phyloP scores from a whole-genome alignment of 2,329 filamentous ascomycete species.

The Calonectria pseudoturangicola region DNA sequence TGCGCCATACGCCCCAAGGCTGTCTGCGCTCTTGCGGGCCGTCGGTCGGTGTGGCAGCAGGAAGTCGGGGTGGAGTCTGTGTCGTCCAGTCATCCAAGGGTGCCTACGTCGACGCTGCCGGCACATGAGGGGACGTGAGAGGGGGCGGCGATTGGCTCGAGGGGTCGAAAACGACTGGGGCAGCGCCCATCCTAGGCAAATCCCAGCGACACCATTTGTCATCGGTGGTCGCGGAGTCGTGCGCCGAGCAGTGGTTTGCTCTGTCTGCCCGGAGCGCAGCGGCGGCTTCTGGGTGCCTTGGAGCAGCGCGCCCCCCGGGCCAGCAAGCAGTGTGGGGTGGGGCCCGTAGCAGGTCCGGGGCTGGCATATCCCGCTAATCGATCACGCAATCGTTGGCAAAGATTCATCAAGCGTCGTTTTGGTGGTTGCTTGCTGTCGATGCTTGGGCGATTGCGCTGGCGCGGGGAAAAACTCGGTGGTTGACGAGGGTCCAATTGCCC shows the following conservation, averaged over 20 bases:
- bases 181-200: conserved; percentile 48
- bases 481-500: conserved; percentile 32
- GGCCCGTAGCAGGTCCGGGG: conserved; percentile 53
- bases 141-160: conserved; percentile 44
- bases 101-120: conserved; percentile 16
- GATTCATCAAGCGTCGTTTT: conserved; percentile 55
- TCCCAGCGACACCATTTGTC: conserved; percentile 52
- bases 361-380: conserved; percentile 56
- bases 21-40: conserved; percentile 48
- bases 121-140: conserved; percentile 26
- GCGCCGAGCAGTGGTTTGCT: conserved; percentile 39
- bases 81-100: conserved; percentile 13
- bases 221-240: conserved; percentile 51
- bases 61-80: conserved; percentile 55
- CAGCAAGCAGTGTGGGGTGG: conserved; percentile 39
- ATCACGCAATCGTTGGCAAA: conserved; percentile 57
- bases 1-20: conserved; percentile 23
- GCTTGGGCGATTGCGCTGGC: conserved; percentile 43
- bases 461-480: conserved; percentile 55
- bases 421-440: conserved; percentile 32
- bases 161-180: conserved; percentile 11
- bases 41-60: conserved; percentile 54
- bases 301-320: conserved; percentile 5
- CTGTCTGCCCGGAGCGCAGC: conserved; percentile 17
- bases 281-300: conserved; percentile 4